These are phyloP conservation scores for Candida ficus DNA, from an alignment of 805 yeast genomes.

Conservation along the genomic window DNA sequence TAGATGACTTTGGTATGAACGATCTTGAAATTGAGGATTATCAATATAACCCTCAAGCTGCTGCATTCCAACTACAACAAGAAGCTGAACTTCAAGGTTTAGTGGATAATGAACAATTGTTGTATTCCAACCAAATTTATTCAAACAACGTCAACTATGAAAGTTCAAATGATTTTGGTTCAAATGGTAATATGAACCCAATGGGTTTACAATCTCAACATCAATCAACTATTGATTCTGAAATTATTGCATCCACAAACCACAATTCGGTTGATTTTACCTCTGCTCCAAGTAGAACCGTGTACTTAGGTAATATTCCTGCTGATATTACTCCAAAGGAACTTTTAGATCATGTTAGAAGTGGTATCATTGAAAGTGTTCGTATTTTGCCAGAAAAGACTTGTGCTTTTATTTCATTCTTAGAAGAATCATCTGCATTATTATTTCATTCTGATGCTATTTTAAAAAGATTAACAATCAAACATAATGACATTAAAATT, in stretches of 20 bases:
- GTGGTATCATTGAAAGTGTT: conserved; percentile 82
- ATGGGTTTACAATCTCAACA: background rate
- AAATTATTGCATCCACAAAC: conserved; percentile 2
- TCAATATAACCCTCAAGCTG: conserved; percentile 2
- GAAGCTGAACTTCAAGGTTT: conserved; percentile 2
- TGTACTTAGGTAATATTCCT: conserved; percentile 86
- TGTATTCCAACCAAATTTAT: conserved; percentile 1
- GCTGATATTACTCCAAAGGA: conserved; percentile 75
- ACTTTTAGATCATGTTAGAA: conserved; percentile 81
- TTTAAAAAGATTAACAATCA: conserved; percentile 72
- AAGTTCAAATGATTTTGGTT: background rate
- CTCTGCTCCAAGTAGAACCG: conserved; percentile 73
- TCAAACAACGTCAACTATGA: background rate
- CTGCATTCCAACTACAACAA: conserved; percentile 4
- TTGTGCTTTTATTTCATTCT: conserved; percentile 87
- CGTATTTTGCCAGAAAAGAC: conserved; percentile 75
- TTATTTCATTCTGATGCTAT: conserved; percentile 92
- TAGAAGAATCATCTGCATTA: conserved; percentile 84
- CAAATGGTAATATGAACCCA: background rate
- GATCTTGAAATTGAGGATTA: conserved; percentile 6
- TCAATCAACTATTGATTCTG: conserved; percentile 9
- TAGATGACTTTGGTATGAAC: conserved; percentile 9
- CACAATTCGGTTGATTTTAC: conserved; percentile 25
- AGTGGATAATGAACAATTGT: conserved; percentile 1
- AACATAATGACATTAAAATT: conserved; percentile 74